These are phyloP conservation scores for Trichoderma sp. DNA, from an alignment of 2,329 filamentous ascomycete species.

Conservation along the genomic window DNA sequence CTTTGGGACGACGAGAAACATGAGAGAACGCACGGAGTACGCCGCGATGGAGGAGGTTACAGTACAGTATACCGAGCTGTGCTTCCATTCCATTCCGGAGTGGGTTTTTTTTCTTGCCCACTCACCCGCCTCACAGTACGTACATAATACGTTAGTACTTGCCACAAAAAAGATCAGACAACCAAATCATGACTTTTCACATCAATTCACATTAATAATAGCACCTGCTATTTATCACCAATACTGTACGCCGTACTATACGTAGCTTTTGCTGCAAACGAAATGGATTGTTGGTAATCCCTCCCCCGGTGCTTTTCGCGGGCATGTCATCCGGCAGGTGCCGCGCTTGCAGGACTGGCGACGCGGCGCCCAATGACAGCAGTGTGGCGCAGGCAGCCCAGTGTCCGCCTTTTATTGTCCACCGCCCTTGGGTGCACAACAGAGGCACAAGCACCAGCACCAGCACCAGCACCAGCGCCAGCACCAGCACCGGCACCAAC, in stretches of 20 bases:
- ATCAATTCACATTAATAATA: background rate
- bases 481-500: background rate
- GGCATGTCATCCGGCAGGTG: constrained; percentile 15
- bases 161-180: background rate
- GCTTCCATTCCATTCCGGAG: background rate
- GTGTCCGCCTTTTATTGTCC: constrained; percentile 15
- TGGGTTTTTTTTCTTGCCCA: background rate
- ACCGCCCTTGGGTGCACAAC: constrained; percentile 10
- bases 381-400: constrained; percentile 14
- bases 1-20: background rate
- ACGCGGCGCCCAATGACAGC: constrained; percentile 2
- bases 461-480: background rate
- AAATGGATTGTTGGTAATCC: background rate
- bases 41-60: background rate
- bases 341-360: background rate
- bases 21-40: background rate
- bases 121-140: no score
- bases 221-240: no score
- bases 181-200: no score
- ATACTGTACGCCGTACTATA: no score
- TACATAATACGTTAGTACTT: no score
- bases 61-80: no score
- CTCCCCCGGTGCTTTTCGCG: background rate
- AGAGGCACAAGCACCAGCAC: background rate
- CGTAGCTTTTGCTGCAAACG: background rate